Base-by-base conservation (phyloP, 768 basidiomycete genomes). In the Suillus alpinus region DNA sequence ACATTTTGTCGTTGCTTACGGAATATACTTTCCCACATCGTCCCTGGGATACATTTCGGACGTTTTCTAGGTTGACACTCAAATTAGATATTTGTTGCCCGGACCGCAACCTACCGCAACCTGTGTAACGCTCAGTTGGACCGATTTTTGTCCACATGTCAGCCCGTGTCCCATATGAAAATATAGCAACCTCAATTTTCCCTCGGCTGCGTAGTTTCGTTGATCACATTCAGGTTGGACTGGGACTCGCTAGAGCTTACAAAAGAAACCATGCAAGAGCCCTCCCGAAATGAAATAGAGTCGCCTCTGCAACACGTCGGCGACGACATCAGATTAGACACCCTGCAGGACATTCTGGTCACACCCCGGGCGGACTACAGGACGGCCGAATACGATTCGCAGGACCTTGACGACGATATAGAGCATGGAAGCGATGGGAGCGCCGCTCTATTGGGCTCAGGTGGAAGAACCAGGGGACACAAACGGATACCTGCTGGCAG, bases 381-480 rank as follows among this genome's bases (percentile, higher is more conserved):
- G 4, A 59, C 63, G 6, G 65, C 63, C 2, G 68, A 68, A 29
- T 73, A 70, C 14, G 71, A 71, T 52, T 67, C 74, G 20, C 75
- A 72, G 8, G 77, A 80, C 51, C 59, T 65, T 26, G 77, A 76
- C 57, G 63, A 64, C 4, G 60, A 66, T 39, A 13, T 59, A 29
- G 77, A 76, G n/a, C 71, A 76, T 29, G 70, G 75, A 23, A 79
- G 77, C 34, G 80, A 80, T 6, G 82, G 77, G 2, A 75, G 68
- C 39, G 70, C 69, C 31, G 83, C 82, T 3, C 71, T 89, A 5
- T 74, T 89, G 3, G 74, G 71, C 23, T 64, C 74, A 47, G 69
- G 67, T 34, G 67, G 64, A 26, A 68, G 72, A 44, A 68, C 66
- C 7, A 69, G 68, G n/a, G 70, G 67, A 9, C 66, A 59, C 1